phyloP scores from a whole-genome alignment of 805 yeast genomes.

The Cyberlindnera saturnus region DNA sequence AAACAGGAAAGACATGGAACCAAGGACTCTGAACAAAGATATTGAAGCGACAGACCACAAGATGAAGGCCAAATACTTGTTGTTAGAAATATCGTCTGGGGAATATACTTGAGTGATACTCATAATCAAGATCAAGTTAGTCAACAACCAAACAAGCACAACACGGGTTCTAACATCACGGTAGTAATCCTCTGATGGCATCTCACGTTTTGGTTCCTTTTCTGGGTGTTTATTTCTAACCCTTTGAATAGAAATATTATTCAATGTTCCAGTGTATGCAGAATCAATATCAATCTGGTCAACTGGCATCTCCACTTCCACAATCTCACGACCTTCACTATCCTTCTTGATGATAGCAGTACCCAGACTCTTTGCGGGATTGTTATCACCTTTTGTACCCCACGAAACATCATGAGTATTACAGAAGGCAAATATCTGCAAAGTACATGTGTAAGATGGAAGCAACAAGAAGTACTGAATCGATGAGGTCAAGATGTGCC shows the following conservation, averaged over 20 bases:
- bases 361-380: constrained; percentile 61
- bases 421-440: constrained; percentile 95
- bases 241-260: constrained; percentile 66
- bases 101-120: constrained; percentile 78
- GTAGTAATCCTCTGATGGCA: constrained; percentile 73
- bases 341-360: constrained; percentile 70
- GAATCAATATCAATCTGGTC: constrained; percentile 75
- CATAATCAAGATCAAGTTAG: constrained; percentile 78
- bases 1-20: constrained; percentile 66
- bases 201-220: constrained; percentile 30
- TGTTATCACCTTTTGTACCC: constrained; percentile 97
- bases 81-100: constrained; percentile 57
- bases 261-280: constrained; percentile 69
- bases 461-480: constrained; percentile 82
- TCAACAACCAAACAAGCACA: constrained; percentile 89
- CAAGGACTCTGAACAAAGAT: constrained; percentile 75
- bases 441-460: constrained; percentile 87
- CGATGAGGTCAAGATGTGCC: constrained; percentile 90
- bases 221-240: constrained; percentile 48
- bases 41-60: constrained; percentile 89
- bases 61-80: constrained; percentile 76
- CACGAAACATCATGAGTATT: constrained; percentile 97
- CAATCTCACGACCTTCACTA: constrained; percentile 70
- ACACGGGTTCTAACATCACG: constrained; percentile 92
- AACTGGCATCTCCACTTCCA: constrained; percentile 67